Evolutionary conservation across 495 filamentous ascomycete genomes (phyloP), one percentile per base, ranked within the genome.

Genomic region (Aspergillus leporis): DNA sequence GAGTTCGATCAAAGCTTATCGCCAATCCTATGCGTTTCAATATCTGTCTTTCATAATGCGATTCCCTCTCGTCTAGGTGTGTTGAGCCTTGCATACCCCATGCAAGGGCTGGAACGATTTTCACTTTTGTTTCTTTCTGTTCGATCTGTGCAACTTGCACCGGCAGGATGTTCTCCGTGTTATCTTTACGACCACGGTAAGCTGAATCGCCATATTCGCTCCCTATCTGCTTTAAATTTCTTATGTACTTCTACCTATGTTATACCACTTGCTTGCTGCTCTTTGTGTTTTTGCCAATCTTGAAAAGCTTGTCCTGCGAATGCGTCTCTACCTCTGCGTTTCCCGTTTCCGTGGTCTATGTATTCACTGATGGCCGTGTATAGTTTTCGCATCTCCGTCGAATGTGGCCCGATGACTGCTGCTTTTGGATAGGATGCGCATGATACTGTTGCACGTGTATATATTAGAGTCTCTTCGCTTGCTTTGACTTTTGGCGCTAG

Each of bases 401-500:
- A 47, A 55, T 45, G 59, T 55, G 55, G 30, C 55, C 54, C 56
- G 53, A 60, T 53, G 43, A 47, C 60, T 51, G 59, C 57, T 55
- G 60, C 62, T 61, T 52, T 61, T 63, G 58, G 63, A 55, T 58
- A 59, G 55, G 64, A 49, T 66, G 64, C 64, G 53, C 56, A 58
- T 62, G 57, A 63, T 64, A 62, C 56, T 51, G 57, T 51, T 48
- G 64, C 61, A 58, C 60, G 63, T 77, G 71, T 78, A 78, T 69
- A 78, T 78, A 78, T 67, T 78, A 75, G 73, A 75, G 66, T 70
- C 55, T 68, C 66, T 66, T 62, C 49, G 51, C 36, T 68, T 56
- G 53, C 51, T 36, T 47, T 36, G 57, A 23, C 53, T 59, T 65
- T 68, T 69, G 73, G 73, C 68, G 68, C 71, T 75, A 73, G 69